Conservation (phyloP, 176 grass and related monocot species). For the Rhynchospora breviuscula region DNA sequence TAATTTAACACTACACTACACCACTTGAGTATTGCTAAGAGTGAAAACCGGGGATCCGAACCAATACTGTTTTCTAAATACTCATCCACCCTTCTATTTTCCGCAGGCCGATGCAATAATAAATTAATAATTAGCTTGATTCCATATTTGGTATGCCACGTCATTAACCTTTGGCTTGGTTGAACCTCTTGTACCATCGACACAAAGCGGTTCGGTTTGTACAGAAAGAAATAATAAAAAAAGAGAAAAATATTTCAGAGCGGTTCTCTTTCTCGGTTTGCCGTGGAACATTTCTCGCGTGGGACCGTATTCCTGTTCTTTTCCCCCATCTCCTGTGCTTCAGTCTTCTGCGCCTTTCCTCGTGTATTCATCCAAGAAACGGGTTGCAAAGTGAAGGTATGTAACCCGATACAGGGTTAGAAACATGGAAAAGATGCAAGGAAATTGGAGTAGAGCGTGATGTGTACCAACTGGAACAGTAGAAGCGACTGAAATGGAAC, state of each 20-base stretch:
- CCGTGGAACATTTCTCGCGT: neutral
- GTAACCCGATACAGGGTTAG: neutral
- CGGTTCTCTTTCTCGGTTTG: neutral
- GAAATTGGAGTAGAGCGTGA: neutral
- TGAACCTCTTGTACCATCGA: neutral
- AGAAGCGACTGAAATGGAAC: conserved; percentile 13
- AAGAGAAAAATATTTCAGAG: neutral
- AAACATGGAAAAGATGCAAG: neutral
- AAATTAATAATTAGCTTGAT: neutral
- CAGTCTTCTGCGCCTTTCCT: neutral
- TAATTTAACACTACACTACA: too few relatives aligned
- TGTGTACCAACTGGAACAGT: neutral
- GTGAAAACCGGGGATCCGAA: neutral
- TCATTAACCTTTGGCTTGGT: neutral
- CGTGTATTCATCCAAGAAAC: neutral
- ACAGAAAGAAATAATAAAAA: neutral
- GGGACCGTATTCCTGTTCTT: neutral
- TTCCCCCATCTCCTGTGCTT: neutral
- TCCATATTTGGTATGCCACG: neutral
- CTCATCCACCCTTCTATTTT: neutral
- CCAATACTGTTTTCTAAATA: neutral
- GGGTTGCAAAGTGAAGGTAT: neutral
- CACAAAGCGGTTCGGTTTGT: neutral
- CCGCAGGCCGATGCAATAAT: neutral
- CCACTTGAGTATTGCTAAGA: too few relatives aligned